Evolutionary conservation across 208 protist species (phyloP).

Genomic region (Leishmania martiniquensis): DNA sequence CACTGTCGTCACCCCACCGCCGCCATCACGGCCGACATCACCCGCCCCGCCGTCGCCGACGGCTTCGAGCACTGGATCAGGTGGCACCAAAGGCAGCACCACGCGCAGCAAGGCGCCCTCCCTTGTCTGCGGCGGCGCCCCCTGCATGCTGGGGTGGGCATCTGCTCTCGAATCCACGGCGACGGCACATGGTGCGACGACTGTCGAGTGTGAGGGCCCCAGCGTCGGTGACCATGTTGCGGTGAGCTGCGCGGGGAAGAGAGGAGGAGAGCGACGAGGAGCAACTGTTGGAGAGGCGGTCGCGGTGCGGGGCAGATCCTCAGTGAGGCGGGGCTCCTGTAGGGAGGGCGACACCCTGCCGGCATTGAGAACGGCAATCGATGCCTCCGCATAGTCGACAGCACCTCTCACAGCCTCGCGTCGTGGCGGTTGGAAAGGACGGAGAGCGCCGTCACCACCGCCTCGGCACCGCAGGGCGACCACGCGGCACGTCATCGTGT

Average conservation of each 20-base stretch:
- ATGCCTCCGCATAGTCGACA: background rate
- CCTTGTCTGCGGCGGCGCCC: background rate
- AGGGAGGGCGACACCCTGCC: slow-evolving; percentile 1
- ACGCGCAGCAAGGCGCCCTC: slow-evolving; percentile 1
- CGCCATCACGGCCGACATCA: background rate
- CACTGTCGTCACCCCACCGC: background rate
- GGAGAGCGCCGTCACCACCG: background rate
- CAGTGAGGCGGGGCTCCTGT: background rate
- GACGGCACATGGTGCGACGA: background rate
- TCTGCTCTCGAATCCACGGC: background rate
- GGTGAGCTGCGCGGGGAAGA: background rate
- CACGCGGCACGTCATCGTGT: slow-evolving; percentile 13
- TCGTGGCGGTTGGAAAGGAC: background rate
- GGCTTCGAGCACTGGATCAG: background rate
- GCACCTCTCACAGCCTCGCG: background rate
- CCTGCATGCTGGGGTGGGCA: background rate
- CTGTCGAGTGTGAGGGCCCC: background rate
- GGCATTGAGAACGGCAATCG: background rate
- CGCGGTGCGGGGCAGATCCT: background rate
- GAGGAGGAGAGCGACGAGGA: background rate
- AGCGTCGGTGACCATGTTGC: background rate
- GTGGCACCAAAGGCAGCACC: background rate
- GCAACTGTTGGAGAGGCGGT: too few species aligned
- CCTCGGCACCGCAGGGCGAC: background rate
- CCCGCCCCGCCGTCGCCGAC: background rate